phyloP scores from a whole-genome alignment of 1,139 yeast species.

The Yamadazyma sp. region DNA sequence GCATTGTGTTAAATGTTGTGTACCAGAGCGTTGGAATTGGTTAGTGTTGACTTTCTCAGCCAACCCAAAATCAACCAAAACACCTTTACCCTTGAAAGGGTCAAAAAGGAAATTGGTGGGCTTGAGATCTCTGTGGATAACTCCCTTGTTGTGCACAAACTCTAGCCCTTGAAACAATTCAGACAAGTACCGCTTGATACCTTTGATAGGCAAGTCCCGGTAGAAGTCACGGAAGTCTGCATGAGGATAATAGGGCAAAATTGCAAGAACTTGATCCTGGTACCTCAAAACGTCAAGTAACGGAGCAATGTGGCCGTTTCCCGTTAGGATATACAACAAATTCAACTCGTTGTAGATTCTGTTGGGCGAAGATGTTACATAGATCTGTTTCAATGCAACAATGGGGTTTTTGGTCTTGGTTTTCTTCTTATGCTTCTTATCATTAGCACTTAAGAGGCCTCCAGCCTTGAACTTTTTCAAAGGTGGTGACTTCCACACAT shows the following conservation, averaged over 20 bases:
- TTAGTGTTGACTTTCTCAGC: slow-evolving; percentile 55
- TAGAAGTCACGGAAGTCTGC: slow-evolving; percentile 88
- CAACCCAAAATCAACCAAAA: slow-evolving; percentile 87
- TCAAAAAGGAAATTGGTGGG: slow-evolving; percentile 88
- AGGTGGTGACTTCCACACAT: slow-evolving; percentile 49
- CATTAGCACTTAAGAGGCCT: slow-evolving; percentile 5
- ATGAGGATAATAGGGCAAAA: slow-evolving; percentile 88
- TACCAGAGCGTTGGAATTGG: slow-evolving; percentile 3
- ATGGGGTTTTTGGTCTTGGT: slow-evolving; percentile 43
- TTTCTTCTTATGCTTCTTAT: slow-evolving; percentile 9
- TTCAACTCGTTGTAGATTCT: slow-evolving; percentile 87
- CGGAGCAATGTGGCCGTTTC: slow-evolving; percentile 81
- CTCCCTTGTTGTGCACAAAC: slow-evolving; percentile 72
- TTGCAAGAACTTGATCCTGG: slow-evolving; percentile 91
- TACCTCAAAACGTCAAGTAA: slow-evolving; percentile 81
- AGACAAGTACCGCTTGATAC: slow-evolving; percentile 77
- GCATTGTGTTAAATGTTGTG: slow-evolving; percentile 22
- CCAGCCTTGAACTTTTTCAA: slow-evolving; percentile 23
- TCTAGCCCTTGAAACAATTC: slow-evolving; percentile 75
- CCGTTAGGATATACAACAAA: slow-evolving; percentile 64
- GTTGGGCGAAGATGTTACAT: slow-evolving; percentile 92
- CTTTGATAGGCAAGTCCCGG: slow-evolving; percentile 73
- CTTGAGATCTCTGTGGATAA: slow-evolving; percentile 86
- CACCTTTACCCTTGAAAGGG: slow-evolving; percentile 74
- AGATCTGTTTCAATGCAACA: slow-evolving; percentile 91